Conservation (phyloP, 2,329 filamentous ascomycete genomes). For the Monosporascus sp. region DNA sequence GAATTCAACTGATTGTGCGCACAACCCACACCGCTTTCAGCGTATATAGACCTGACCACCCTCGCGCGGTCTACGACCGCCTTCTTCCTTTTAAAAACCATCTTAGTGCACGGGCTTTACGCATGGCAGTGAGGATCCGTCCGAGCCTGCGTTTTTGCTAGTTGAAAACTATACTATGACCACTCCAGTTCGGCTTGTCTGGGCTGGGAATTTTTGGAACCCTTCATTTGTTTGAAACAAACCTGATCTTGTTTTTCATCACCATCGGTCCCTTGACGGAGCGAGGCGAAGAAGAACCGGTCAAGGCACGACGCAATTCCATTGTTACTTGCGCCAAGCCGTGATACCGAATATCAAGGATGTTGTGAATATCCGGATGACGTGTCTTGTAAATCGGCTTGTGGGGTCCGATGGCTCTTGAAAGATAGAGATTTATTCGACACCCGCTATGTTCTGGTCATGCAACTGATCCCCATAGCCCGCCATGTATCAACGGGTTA, state of each 20-base stretch:
- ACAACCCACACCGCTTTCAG: constrained; percentile 8
- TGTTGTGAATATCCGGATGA: too few relatives aligned
- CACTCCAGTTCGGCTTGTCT: constrained; percentile 64
- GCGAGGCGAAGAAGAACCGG: constrained; percentile 44
- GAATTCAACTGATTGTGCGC: constrained; percentile 10
- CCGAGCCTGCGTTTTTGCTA: constrained; percentile 85
- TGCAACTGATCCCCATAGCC: too few relatives aligned
- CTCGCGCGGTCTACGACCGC: constrained; percentile 9
- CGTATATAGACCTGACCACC: constrained; percentile 6
- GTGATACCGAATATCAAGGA: too few relatives aligned
- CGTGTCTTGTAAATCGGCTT: too few relatives aligned
- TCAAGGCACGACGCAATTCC: too few relatives aligned
- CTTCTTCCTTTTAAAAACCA: constrained; percentile 41
- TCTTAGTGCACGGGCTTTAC: constrained; percentile 71
- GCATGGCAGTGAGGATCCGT: constrained; percentile 82
- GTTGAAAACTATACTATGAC: constrained; percentile 83
- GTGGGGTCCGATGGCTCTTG: too few relatives aligned
- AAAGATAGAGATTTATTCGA: too few relatives aligned
- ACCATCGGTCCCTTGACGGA: constrained; percentile 35
- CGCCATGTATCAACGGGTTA: too few relatives aligned
- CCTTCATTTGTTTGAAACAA: constrained; percentile 30
- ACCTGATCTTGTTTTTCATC: constrained; percentile 43
- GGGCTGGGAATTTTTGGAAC: constrained; percentile 77
- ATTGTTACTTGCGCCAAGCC: too few relatives aligned
- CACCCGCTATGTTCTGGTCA: too few relatives aligned